Percentiles rank a stretch among this genome's conserved stretches.
Conservation (phyloP, 208 protist genomes). For the Trypanosoma grayi region DNA sequence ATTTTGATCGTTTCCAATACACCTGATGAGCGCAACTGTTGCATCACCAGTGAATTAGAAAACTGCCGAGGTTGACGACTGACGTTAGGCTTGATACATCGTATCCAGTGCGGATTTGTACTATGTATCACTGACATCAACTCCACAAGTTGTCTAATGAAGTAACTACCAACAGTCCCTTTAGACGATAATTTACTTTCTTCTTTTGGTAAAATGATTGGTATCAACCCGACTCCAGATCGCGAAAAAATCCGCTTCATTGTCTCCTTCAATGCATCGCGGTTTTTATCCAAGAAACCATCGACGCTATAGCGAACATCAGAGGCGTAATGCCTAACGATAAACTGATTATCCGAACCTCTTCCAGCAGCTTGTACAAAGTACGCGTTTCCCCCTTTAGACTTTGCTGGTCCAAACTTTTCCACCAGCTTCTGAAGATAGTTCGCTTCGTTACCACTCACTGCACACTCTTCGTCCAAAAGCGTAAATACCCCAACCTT, state of each 20-base stretch:
- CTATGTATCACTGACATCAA: constrained; percentile 31
- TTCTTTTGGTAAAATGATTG: constrained; percentile 22
- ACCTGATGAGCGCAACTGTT: constrained; percentile 41
- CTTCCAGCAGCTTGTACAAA: constrained; percentile 14
- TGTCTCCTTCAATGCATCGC: constrained; percentile 27
- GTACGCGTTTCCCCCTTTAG: constrained; percentile 23
- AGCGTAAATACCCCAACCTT: constrained; percentile 32
- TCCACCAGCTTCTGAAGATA: constrained; percentile 29
- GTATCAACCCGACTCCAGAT: constrained; percentile 22
- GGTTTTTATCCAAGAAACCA: constrained; percentile 38
- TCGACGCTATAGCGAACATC: constrained; percentile 45
- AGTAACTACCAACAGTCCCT: constrained; percentile 30
- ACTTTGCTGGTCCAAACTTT: constrained; percentile 21
- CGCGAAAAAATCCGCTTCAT: constrained; percentile 26
- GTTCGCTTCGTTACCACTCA: constrained; percentile 27
- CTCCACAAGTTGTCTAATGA: constrained; percentile 36
- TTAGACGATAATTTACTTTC: constrained; percentile 5
- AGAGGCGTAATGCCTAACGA: constrained; percentile 72
- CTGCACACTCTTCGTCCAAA: constrained; percentile 37
- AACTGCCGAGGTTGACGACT: constrained; percentile 27
- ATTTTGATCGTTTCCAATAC: constrained; percentile 54
- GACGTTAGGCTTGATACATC: constrained; percentile 44
- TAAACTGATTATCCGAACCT: constrained; percentile 38
- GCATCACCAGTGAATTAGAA: constrained; percentile 23
- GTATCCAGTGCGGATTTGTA: constrained; percentile 51